Evolutionary conservation across 306 rosid species (phyloP), one percentile per base, ranked within the genome.

Genomic region (Castanea crenata): DNA sequence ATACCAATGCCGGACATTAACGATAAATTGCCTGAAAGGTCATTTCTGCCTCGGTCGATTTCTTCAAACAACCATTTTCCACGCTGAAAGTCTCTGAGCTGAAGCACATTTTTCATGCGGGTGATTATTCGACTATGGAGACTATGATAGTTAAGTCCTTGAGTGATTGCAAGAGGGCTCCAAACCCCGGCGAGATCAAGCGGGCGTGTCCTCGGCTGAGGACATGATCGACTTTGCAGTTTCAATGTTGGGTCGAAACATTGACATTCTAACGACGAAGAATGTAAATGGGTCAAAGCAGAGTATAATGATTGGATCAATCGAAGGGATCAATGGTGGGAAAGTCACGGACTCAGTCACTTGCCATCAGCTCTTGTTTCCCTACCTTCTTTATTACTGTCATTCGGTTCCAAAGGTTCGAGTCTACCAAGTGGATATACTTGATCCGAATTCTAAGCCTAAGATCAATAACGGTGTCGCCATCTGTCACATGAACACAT

Each of bases 351-450:
- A 87, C 31, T 96, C 98, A 0, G 98, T 96, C 12, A 89, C 99
- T 1, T 96, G 99, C 80, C 99, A 96, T 29, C 99, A 96, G 88
- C 87, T 92, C 38, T n/a, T 96, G 74, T 96, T 89, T 54, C 98
- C 99, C 6, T 91, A 93, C 82, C 73, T 96, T 3, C 92, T 96
- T 5, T 96, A 96, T 11, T 96, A 96, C 75, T 96, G 98, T 73
- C 99, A 96, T 85, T 92, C 98, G 0, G 97, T 96, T 4, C 98
- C 99, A 2, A 96, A 84, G 71, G 98, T 96, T 29, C 97, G 98
- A 82, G 96, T 93, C 13, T 96, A 96, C 85, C 82, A 91, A 80
- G 94, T 89, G 85, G 99, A 96, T 74, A 79, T 96, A 6, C 77
- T 88, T 54, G 98, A 93, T 82, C 91, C 90, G 75, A 83, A 15